Evolutionary conservation across 1,284 basidiomycete species (phyloP).

Genomic region (Chondrostereum purpureum): DNA sequence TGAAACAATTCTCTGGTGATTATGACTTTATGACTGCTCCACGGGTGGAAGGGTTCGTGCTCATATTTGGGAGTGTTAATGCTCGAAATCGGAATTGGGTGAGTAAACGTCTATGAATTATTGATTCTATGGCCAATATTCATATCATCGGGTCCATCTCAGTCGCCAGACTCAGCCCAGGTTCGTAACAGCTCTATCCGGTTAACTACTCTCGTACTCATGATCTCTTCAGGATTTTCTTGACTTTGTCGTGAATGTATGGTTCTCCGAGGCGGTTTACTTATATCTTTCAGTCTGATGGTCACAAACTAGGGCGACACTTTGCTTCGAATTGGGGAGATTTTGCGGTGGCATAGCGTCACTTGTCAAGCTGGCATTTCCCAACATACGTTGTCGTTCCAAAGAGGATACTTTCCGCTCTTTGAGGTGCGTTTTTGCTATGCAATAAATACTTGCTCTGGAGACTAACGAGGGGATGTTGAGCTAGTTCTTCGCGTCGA

Average conservation of each 20-base stretch:
- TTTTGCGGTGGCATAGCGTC: constrained; percentile 45
- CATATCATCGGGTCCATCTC: no score
- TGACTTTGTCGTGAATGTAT: background rate
- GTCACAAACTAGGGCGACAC: constrained; percentile 39
- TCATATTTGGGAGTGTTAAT: background rate
- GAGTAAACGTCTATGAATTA: background rate
- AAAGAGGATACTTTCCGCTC: constrained; percentile 50
- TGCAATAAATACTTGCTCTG: no score
- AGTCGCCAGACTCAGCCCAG: background rate
- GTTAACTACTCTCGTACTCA: background rate
- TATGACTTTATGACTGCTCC: background rate
- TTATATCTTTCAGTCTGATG: background rate
- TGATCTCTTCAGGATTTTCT: background rate
- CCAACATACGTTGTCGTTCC: constrained; percentile 46
- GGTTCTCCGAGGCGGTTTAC: background rate
- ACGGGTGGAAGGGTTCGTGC: background rate
- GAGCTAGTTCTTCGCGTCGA: constrained; percentile 57
- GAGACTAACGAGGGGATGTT: no score
- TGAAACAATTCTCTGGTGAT: background rate
- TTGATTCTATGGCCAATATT: background rate
- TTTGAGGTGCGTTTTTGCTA: constrained; percentile 46
- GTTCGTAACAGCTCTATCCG: background rate
- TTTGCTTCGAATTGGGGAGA: constrained; percentile 41
- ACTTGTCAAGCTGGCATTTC: constrained; percentile 27
- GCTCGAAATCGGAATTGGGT: background rate